Percentiles rank a stretch among this genome's conserved stretches.
phyloP scores from a whole-genome alignment of 331 rosid genomes.

The Stylosanthes scabra region DNA sequence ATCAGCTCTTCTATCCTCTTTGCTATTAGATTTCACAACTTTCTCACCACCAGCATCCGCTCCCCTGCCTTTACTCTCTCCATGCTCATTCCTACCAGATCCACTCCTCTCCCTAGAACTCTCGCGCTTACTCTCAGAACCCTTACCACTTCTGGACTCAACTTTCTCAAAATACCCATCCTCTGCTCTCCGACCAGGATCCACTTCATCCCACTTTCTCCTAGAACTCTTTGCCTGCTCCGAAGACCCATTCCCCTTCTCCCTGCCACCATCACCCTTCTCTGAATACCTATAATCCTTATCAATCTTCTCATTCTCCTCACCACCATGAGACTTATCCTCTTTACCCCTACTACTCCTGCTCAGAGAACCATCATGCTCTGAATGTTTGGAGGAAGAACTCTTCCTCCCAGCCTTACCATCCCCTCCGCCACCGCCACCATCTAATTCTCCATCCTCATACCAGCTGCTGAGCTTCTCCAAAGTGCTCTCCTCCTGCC shows the following conservation, averaged over 20 bases:
- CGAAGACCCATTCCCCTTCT: constrained; percentile 76
- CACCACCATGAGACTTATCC: constrained; percentile 56
- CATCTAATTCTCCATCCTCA: constrained; percentile 91
- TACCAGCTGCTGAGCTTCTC: constrained; percentile 94
- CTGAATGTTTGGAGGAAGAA: constrained; percentile 50
- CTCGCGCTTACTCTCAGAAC: constrained; percentile 62
- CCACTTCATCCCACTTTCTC: constrained; percentile 95
- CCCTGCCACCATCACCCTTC: constrained; percentile 65
- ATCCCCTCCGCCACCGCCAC: constrained; percentile 61
- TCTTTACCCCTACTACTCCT: constrained; percentile 65
- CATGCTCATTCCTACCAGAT: constrained; percentile 66
- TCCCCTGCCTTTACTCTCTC: constrained; percentile 63
- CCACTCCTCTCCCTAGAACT: constrained; percentile 66
- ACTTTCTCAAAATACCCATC: constrained; percentile 64
- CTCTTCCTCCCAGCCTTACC: constrained; percentile 62
- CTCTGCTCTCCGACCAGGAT: constrained; percentile 54
- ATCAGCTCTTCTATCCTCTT: constrained; percentile 74
- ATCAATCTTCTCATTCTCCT: constrained; percentile 60
- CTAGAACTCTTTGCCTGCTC: constrained; percentile 76
- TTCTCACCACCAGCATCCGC: constrained; percentile 59
- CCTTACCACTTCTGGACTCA: constrained; percentile 62
- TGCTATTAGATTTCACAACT: constrained; percentile 56
- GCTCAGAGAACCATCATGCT: constrained; percentile 62
- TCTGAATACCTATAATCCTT: constrained; percentile 69
- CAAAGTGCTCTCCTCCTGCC: constrained; percentile 91